Evolutionary conservation across 148 eudicot species (phyloP).

Genomic region (Talinum fruticosum): DNA sequence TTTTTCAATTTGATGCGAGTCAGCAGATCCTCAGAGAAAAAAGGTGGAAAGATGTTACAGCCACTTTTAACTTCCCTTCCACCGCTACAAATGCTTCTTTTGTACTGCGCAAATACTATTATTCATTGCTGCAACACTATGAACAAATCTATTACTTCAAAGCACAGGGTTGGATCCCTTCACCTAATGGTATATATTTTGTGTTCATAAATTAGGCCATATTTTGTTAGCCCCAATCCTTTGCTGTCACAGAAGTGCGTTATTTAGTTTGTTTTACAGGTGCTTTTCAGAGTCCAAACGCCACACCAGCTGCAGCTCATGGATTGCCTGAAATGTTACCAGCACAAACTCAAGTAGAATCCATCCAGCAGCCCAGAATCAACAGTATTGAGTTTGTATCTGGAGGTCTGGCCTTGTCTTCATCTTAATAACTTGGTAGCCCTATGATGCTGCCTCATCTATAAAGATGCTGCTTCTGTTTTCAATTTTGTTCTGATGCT

Average conservation of each 20-base stretch:
- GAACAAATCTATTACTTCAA: constrained; percentile 79
- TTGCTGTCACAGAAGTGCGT: neutral
- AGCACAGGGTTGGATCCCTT: constrained; percentile 53
- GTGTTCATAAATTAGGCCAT: neutral
- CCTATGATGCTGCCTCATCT: neutral
- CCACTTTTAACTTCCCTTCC: constrained; percentile 75
- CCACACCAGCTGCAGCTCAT: constrained; percentile 36
- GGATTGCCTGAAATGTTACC: constrained; percentile 26
- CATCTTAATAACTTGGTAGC: neutral
- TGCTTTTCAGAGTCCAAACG: constrained; percentile 33
- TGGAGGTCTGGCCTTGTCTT: constrained; percentile 48
- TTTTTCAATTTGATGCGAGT: neutral
- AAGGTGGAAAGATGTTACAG: constrained; percentile 86
- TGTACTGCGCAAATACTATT: constrained; percentile 77
- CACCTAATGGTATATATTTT: constrained; percentile 37
- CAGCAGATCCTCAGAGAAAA: constrained; percentile 65
- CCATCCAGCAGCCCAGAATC: constrained; percentile 28
- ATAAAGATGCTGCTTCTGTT: neutral
- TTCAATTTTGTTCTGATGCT: neutral
- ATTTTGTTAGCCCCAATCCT: neutral
- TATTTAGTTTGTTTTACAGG: constrained; percentile 34
- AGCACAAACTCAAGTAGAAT: constrained; percentile 30
- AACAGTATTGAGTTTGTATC: constrained; percentile 30
- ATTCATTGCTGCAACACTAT: constrained; percentile 62
- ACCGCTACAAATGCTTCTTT: constrained; percentile 97